Evolutionary conservation across 208 protist genomes (phyloP).

Genomic region (Herpetomonas muscarum): DNA sequence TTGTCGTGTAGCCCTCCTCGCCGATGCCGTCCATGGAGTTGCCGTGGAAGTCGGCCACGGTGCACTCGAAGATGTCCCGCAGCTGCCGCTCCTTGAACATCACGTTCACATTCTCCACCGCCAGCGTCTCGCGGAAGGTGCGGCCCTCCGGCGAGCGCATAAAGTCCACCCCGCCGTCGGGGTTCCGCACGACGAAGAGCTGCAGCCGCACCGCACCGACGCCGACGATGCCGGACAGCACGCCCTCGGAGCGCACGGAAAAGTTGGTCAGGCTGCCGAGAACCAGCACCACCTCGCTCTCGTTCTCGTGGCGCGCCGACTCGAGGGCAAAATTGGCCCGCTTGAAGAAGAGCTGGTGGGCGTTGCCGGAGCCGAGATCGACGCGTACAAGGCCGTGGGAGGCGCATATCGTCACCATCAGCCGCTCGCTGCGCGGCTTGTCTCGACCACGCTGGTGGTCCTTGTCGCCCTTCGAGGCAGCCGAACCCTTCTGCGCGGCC

Average conservation of each 20-base stretch:
- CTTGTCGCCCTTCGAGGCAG: background rate
- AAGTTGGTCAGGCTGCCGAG: conserved; percentile 28
- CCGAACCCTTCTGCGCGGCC: conserved; percentile 12
- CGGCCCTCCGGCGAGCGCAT: conserved; percentile 53
- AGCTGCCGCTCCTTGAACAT: conserved; percentile 87
- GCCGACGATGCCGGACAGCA: conserved; percentile 62
- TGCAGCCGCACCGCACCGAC: conserved; percentile 42
- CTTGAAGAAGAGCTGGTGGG: conserved; percentile 55
- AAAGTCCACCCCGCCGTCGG: conserved; percentile 21
- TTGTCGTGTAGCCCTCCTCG: conserved; percentile 46
- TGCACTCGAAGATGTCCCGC: conserved; percentile 81
- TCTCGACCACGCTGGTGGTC: background rate
- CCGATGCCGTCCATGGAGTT: conserved; percentile 75
- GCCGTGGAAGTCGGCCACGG: conserved; percentile 25
- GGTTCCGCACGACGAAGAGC: conserved; percentile 60
- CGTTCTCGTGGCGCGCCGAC: conserved; percentile 10
- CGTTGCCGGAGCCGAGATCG: conserved; percentile 74
- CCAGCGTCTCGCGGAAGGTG: conserved; percentile 52
- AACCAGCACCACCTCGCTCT: conserved; percentile 23
- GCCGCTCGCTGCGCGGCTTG: conserved; percentile 2
- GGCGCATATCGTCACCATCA: conserved; percentile 33
- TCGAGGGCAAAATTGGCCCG: conserved; percentile 31
- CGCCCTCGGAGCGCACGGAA: conserved; percentile 67
- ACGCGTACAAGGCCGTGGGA: conserved; percentile 41
- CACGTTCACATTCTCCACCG: conserved; percentile 50